Conservation (phyloP, 1,139 yeast genomes). For the Pichia sp. region DNA sequence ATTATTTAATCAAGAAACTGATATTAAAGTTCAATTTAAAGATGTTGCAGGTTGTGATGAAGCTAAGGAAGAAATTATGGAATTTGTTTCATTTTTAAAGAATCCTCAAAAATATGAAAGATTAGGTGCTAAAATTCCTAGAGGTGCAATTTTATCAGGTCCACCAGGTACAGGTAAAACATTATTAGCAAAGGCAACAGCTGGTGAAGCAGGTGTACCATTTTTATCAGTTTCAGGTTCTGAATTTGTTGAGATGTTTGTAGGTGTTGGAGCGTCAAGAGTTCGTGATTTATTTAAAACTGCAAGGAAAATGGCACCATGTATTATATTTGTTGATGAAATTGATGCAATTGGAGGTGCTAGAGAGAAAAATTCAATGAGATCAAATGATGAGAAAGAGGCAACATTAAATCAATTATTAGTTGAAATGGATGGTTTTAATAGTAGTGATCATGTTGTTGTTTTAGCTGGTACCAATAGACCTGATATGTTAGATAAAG, state of each 20-base stretch:
- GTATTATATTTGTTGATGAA: constrained; percentile 75
- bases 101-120: constrained; percentile 67
- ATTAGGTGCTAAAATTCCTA: constrained; percentile 75
- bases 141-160: constrained; percentile 78
- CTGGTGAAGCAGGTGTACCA: constrained; percentile 82
- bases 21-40: constrained; percentile 62
- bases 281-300: constrained; percentile 75
- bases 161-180: constrained; percentile 90
- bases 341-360: constrained; percentile 83
- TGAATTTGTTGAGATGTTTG: constrained; percentile 98
- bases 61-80: constrained; percentile 80
- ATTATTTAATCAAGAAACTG: constrained; percentile 62
- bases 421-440: constrained; percentile 84
- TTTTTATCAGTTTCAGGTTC: constrained; percentile 88
- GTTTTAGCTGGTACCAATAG: constrained; percentile 81
- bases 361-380: constrained; percentile 48
- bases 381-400: constrained; percentile 74
- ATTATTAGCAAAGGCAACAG: constrained; percentile 71
- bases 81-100: constrained; percentile 70
- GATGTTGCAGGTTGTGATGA: constrained; percentile 84
- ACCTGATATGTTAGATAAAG: constrained; percentile 70
- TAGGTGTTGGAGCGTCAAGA: constrained; percentile 95
- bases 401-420: constrained; percentile 70
- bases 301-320: constrained; percentile 75
- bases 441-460: constrained; percentile 66